phyloP scores from a whole-genome alignment of 2,329 filamentous ascomycete genomes.

The Penicillium crustosum region DNA sequence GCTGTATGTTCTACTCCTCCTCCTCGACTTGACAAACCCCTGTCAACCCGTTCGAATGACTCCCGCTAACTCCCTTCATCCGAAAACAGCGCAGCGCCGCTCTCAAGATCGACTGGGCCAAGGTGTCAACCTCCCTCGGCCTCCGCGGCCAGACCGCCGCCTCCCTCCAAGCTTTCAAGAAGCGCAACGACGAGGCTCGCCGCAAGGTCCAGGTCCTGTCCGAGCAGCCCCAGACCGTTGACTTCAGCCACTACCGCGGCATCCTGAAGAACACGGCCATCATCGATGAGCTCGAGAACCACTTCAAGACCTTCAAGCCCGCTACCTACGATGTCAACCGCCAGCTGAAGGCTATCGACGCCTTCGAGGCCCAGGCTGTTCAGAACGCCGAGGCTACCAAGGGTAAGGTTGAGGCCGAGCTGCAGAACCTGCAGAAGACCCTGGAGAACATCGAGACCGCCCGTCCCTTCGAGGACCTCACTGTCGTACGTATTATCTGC shows the following conservation, averaged over 20 bases:
- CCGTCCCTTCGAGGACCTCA: slow-evolving; percentile 93
- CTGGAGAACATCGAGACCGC: slow-evolving; percentile 96
- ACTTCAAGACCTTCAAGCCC: slow-evolving; percentile 89
- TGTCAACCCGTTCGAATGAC: background rate
- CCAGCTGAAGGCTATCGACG: slow-evolving; percentile 97
- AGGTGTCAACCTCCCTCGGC: slow-evolving; percentile 89
- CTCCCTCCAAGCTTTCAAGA: slow-evolving; percentile 95
- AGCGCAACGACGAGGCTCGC: slow-evolving; percentile 98
- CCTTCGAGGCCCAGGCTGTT: slow-evolving; percentile 93
- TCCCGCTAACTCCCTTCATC: slow-evolving; percentile 28
- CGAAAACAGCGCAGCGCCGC: slow-evolving; percentile 82
- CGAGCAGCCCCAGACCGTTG: slow-evolving; percentile 80
- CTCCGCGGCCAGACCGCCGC: slow-evolving; percentile 91
- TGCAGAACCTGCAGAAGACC: slow-evolving; percentile 90
- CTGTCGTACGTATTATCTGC: slow-evolving; percentile 68
- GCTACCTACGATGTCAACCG: slow-evolving; percentile 86
- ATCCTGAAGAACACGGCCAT: slow-evolving; percentile 94
- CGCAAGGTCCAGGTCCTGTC: slow-evolving; percentile 84
- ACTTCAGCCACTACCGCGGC: slow-evolving; percentile 90
- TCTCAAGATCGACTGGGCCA: slow-evolving; percentile 98
- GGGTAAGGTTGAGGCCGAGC: slow-evolving; percentile 89
- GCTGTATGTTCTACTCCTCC: slow-evolving; percentile 34
- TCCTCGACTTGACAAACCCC: background rate
- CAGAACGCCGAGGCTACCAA: slow-evolving; percentile 98
- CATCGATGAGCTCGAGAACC: slow-evolving; percentile 95